These are phyloP conservation scores for Peterozyma xylosa DNA, from an alignment of 805 yeast genomes.

Conservation along the genomic window DNA sequence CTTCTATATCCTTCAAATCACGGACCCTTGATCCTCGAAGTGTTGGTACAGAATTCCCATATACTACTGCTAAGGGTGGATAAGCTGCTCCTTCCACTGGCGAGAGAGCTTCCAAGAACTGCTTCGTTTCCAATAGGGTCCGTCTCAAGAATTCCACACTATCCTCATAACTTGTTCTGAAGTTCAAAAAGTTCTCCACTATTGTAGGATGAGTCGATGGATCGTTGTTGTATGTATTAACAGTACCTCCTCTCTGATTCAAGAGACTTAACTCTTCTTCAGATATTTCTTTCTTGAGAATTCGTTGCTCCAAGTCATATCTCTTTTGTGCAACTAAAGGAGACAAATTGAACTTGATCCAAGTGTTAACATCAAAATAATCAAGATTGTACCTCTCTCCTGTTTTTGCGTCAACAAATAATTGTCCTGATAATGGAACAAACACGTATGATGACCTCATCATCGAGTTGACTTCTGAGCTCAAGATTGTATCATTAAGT, in stretches of 20 bases:
- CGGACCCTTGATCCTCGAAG: slow-evolving; percentile 72
- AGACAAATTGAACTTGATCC: slow-evolving; percentile 70
- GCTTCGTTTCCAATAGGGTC: slow-evolving; percentile 52
- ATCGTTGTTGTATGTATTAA: slow-evolving; percentile 7
- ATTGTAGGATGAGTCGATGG: slow-evolving; percentile 4
- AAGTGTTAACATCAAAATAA: slow-evolving; percentile 70
- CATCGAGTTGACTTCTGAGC: slow-evolving; percentile 77
- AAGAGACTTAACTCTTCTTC: slow-evolving; percentile 9
- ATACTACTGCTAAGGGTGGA: slow-evolving; percentile 81
- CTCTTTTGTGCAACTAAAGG: slow-evolving; percentile 55
- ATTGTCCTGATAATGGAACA: slow-evolving; percentile 67
- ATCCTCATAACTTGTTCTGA: slow-evolving; percentile 38
- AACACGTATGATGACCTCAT: slow-evolving; percentile 82
- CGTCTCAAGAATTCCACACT: slow-evolving; percentile 58
- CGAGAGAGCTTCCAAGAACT: slow-evolving; percentile 48
- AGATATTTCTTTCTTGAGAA: slow-evolving; percentile 18
- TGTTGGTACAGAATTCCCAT: slow-evolving; percentile 78
- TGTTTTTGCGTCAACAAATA: slow-evolving; percentile 59
- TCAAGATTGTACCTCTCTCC: slow-evolving; percentile 58
- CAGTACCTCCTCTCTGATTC: slow-evolving; percentile 9
- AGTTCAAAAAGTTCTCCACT: slow-evolving; percentile 12
- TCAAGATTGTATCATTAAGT: slow-evolving; percentile 63
- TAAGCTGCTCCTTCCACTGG: slow-evolving; percentile 46
- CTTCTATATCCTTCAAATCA: slow-evolving; percentile 51
- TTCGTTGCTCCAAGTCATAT: slow-evolving; percentile 13